Percentiles rank a stretch among this genome's conserved stretches.
Conservation (phyloP, 768 basidiomycete genomes). For the Pholiota molesta region DNA sequence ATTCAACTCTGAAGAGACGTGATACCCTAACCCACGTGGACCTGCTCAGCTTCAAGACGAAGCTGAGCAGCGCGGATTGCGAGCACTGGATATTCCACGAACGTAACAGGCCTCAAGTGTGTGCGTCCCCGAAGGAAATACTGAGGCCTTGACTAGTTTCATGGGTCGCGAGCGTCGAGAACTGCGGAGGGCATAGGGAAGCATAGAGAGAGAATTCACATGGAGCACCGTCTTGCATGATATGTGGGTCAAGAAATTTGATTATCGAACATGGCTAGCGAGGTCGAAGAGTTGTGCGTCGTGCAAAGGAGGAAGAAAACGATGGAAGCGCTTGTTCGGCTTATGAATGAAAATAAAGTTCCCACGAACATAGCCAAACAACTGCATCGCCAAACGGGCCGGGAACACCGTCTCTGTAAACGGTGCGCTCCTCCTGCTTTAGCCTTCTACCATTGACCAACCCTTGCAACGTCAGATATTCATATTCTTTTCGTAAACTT, state of each 20-base stretch:
- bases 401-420: background rate
- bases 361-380: constrained; percentile 19
- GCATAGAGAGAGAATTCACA: background rate
- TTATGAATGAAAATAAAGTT: constrained; percentile 15
- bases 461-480: background rate
- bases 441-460: background rate
- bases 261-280: constrained; percentile 2
- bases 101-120: constrained; percentile 72
- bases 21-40: constrained; percentile 42
- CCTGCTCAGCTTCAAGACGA: constrained; percentile 62
- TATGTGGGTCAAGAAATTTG: background rate
- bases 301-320: background rate
- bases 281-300: background rate
- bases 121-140: constrained; percentile 24
- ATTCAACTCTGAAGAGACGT: constrained; percentile 70
- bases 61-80: constrained; percentile 44
- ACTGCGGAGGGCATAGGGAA: background rate
- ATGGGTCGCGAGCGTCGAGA: constrained; percentile 33
- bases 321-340: background rate
- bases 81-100: constrained; percentile 61
- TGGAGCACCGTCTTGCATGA: background rate
- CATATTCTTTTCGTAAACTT: too few relatives aligned
- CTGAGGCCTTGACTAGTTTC: constrained; percentile 71
- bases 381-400: constrained; percentile 2
- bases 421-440: background rate